phyloP scores from a whole-genome alignment of 2,329 filamentous ascomycete species.

The Xylariaceae sp. region DNA sequence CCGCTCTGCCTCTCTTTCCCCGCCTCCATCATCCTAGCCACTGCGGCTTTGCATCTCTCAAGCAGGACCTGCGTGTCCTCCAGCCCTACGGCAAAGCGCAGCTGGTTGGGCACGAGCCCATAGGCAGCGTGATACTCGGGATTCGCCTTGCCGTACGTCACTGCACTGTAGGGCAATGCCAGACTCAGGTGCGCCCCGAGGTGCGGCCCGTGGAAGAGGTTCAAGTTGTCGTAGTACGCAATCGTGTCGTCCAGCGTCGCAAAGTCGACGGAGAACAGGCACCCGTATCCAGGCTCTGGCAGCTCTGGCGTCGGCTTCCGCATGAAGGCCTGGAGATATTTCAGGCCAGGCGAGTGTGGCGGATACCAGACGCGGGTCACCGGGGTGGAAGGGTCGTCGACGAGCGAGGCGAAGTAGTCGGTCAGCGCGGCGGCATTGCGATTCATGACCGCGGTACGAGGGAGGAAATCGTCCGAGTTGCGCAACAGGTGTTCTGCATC shows the following conservation, averaged over 20 bases:
- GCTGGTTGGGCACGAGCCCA: conserved; percentile 35
- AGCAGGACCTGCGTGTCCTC: conserved; percentile 36
- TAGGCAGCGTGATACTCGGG: conserved; percentile 31
- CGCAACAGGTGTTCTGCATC: conserved; percentile 43
- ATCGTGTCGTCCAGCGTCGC: conserved; percentile 32
- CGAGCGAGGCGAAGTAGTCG: conserved; percentile 30
- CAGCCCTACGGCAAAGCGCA: conserved; percentile 46
- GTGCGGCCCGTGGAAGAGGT: conserved; percentile 48
- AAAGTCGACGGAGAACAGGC: conserved; percentile 50
- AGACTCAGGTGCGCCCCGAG: conserved; percentile 46
- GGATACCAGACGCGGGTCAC: conserved; percentile 43
- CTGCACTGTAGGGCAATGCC: conserved; percentile 41
- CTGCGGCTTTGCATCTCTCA: conserved; percentile 3
- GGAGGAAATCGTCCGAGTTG: conserved; percentile 41
- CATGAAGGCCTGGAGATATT: conserved; percentile 22
- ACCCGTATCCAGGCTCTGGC: conserved; percentile 48
- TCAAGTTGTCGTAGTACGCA: conserved; percentile 46
- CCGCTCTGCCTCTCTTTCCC: background rate
- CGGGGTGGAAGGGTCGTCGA: conserved; percentile 28
- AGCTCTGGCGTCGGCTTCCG: conserved; percentile 39
- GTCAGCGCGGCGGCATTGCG: conserved; percentile 37
- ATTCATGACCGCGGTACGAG: conserved; percentile 35
- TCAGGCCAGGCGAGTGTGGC: conserved; percentile 17
- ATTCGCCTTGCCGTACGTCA: conserved; percentile 38
- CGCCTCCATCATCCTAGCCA: conserved; percentile 1